Evolutionary conservation across 352 stramenopile species (phyloP), one percentile per base, ranked within the genome.

Genomic region (Phytopythium kandeliae): DNA sequence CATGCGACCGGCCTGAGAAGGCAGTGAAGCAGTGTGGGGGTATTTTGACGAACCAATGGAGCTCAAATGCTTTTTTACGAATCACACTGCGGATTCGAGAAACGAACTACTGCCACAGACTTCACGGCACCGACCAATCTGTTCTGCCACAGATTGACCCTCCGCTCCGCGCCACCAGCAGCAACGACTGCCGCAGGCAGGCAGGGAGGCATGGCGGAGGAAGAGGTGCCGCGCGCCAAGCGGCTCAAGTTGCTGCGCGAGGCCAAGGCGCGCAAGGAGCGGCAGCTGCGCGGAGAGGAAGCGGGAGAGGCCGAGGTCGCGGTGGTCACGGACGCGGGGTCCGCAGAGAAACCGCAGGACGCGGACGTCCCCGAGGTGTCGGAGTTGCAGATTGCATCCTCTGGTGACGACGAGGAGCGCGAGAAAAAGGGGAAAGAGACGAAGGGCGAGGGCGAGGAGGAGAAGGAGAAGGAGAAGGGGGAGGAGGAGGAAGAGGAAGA

Each of bases 241-340:
- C 81, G 84, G 34, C 55, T 94, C 10, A 90, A 89, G 73, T 65
- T 91, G 54, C 74, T 94, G 57, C 78, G 81, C 35, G 84, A 94
- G 61, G 81, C 81, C 37, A 92, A 89, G 50, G 63, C 72, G 58
- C 80, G 80, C 52, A 94, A 94, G 51, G 77, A 89, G 52, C 59
- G 66, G 16, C 42, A 71, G 24, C 63, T 79, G 34, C 58, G 57
- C 26, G 58, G 53, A 13, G 68, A 74, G 51, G 36, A 24, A 12
- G 51, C 67, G 24, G 54, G 62, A 15, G 40, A 51, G 21, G 50
- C 54, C 3, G 52, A 38, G 0, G 28, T 36, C 0, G 35, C 63
- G 33, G 64, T 62, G 22, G 21, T 44, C 7, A 48, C 25, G 15
- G 36, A 26, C 12, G 49, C 65, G 1, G 60, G 64, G 15, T 33